These are phyloP conservation scores for Bassia scoparia DNA, from an alignment of 148 eudicot species.

Conservation along the genomic window DNA sequence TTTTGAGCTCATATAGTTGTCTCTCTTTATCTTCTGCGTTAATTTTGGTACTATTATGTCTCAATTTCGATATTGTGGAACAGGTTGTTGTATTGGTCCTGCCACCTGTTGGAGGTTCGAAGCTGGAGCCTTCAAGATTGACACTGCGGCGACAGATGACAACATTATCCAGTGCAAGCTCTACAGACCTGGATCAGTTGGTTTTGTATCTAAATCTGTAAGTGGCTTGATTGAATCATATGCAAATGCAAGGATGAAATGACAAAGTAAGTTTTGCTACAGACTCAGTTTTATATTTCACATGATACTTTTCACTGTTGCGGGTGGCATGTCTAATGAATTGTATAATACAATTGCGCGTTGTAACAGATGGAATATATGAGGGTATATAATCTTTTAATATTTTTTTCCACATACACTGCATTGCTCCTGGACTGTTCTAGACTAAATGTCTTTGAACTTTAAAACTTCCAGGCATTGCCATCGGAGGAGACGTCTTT, in stretches of 20 bases:
- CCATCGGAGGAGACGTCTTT: slow-evolving; percentile 99
- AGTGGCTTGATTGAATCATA: slow-evolving; percentile 22
- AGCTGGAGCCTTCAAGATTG: slow-evolving; percentile 98
- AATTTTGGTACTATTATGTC: slow-evolving; percentile 1
- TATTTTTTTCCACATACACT: neutral
- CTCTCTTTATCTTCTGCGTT: neutral
- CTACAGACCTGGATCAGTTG: slow-evolving; percentile 98
- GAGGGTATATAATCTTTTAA: slow-evolving; percentile 55
- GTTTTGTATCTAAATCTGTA: slow-evolving; percentile 98
- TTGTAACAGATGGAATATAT: slow-evolving; percentile 93
- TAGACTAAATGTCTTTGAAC: neutral
- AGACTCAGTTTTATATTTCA: neutral
- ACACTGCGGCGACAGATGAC: slow-evolving; percentile 97
- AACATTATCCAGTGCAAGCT: slow-evolving; percentile 88
- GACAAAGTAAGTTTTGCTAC: neutral
- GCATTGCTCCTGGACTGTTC: slow-evolving; percentile 2
- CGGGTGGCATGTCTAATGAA: slow-evolving; percentile 99
- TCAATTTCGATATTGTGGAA: slow-evolving; percentile 11
- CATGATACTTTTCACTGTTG: slow-evolving; percentile 17
- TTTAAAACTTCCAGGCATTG: slow-evolving; percentile 61
- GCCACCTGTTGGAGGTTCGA: slow-evolving; percentile 99
- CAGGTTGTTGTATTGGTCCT: slow-evolving; percentile 92
- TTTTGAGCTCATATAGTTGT: neutral
- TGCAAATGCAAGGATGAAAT: neutral
- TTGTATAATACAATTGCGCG: slow-evolving; percentile 91